Base-by-base conservation (phyloP, 2,329 filamentous ascomycete genomes). In the Clonostachys rosea region DNA sequence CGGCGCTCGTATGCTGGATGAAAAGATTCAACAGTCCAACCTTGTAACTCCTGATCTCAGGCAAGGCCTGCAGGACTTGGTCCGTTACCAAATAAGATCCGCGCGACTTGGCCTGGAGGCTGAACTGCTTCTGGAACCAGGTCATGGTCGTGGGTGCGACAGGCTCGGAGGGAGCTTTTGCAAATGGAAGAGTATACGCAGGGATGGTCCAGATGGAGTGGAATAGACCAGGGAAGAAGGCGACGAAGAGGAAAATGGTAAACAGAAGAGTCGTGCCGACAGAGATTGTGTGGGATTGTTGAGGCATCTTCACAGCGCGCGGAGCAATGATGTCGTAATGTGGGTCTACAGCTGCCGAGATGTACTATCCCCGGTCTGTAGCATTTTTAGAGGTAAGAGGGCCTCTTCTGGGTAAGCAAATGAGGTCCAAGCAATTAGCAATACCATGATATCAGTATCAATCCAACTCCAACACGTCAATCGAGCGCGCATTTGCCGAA, bases 1-100 rank as follows among this genome's bases (percentile, higher is more conserved):
- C 94, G 68, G 91, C 96, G 60, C 84, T 90, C 6, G 94, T 99
- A 70, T 99, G 94, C 70, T 99, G 92, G 47, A 97, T 78, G 66
- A 97, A 99, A 42, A 99, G 77, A 65, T 96, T 84, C 52, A 97
- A 72, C 50, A 95, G 70, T 41, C 91, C 91, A 56, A 94, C 81
- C 65, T 92, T 92, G 79, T 95, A 96, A 54, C 81, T 66, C 49
- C 76, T 75, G 54, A 97, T 79, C 68, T 96, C 91, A 5, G 92
- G 91, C 1, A 97, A 71, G 49, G 83, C 74, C 44, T 75, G 72
- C 24, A 82, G 56, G 47, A 97, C 79, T 45, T 85, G 75, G 64
- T 91, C 83, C 44, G 92, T 96, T 59, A 97, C 79, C 50, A 97
- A 87, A 71, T 96, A 96, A 46, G 84, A 89, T 64, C 94, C 94